A percentile compares a stretch with the other conserved stretches of the same genome.
Conservation (phyloP, 257 asterid genomes). For the Anisodus acutangulus region DNA sequence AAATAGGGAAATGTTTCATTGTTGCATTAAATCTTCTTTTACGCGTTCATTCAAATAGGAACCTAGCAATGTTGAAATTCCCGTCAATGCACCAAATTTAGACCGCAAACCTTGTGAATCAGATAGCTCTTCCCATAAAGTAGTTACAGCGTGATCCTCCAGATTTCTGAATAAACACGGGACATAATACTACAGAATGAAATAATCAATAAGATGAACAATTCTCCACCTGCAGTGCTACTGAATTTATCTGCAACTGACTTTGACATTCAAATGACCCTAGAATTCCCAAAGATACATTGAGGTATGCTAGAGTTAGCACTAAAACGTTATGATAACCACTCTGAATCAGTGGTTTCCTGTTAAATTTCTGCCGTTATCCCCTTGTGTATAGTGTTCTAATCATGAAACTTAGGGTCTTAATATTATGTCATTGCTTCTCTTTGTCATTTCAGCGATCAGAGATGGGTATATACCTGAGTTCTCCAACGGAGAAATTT, state of each 20-base stretch:
- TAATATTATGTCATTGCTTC: constrained; percentile 17
- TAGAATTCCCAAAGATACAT: too few relatives aligned
- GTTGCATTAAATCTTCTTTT: neutral
- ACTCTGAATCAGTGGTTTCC: constrained; percentile 4
- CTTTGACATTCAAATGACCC: too few relatives aligned
- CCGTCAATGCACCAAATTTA: constrained; percentile 1
- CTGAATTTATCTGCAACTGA: too few relatives aligned
- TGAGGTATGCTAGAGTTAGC: too few relatives aligned
- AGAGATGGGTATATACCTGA: constrained; percentile 89
- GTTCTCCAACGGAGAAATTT: constrained; percentile 87
- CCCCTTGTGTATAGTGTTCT: neutral
- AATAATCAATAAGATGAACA: too few relatives aligned
- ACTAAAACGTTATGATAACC: neutral
- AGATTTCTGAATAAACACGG: too few relatives aligned
- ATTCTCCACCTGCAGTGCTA: too few relatives aligned
- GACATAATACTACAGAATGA: too few relatives aligned
- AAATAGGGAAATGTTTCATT: neutral
- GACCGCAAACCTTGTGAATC: too few relatives aligned
- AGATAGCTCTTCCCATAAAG: too few relatives aligned
- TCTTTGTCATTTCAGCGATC: constrained; percentile 47
- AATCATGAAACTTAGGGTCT: neutral
- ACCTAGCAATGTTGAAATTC: neutral
- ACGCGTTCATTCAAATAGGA: neutral
- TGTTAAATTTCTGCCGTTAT: neutral
- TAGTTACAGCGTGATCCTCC: too few relatives aligned